Evolutionary conservation across 306 rosid genomes (phyloP).

Genomic region (Hippophae rhamnoides): DNA sequence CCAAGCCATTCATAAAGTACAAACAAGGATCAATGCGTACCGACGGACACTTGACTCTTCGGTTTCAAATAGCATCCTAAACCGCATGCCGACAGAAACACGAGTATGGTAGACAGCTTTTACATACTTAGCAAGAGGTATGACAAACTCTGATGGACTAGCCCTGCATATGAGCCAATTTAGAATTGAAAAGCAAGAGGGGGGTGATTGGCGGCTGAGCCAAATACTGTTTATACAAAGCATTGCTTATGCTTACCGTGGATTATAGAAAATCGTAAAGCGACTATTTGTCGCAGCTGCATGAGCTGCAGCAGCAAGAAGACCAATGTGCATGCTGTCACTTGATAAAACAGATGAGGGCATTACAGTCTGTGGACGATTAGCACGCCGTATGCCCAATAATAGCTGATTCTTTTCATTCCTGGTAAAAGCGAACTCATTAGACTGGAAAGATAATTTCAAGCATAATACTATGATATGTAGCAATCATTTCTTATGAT

Average conservation of each 20-base stretch:
- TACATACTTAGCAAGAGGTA: constrained; percentile 61
- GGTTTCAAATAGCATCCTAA: constrained; percentile 76
- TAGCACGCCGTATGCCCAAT: constrained; percentile 60
- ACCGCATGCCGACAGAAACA: constrained; percentile 70
- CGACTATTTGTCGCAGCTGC: constrained; percentile 70
- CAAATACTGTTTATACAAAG: neutral
- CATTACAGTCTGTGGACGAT: constrained; percentile 60
- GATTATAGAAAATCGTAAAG: constrained; percentile 55
- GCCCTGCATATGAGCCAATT: constrained; percentile 29
- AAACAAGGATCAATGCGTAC: constrained; percentile 23
- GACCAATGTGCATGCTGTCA: constrained; percentile 81
- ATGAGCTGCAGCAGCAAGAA: constrained; percentile 79
- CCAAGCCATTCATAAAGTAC: neutral
- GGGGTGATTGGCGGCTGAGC: neutral
- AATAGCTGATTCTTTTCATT: constrained; percentile 55
- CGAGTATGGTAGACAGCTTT: constrained; percentile 63
- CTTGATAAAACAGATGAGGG: constrained; percentile 75
- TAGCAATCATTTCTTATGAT: neutral
- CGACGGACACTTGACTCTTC: constrained; percentile 74
- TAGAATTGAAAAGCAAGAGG: constrained; percentile 1
- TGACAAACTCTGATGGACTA: constrained; percentile 65
- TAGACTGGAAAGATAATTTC: neutral
- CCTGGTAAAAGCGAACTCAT: constrained; percentile 24
- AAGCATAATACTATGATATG: neutral
- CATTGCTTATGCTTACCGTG: constrained; percentile 33